A percentile compares a stretch with the other conserved stretches of the same genome.
These are phyloP conservation scores for Rhizopogon vulgaris DNA, from an alignment of 768 basidiomycete species.

Conservation along the genomic window DNA sequence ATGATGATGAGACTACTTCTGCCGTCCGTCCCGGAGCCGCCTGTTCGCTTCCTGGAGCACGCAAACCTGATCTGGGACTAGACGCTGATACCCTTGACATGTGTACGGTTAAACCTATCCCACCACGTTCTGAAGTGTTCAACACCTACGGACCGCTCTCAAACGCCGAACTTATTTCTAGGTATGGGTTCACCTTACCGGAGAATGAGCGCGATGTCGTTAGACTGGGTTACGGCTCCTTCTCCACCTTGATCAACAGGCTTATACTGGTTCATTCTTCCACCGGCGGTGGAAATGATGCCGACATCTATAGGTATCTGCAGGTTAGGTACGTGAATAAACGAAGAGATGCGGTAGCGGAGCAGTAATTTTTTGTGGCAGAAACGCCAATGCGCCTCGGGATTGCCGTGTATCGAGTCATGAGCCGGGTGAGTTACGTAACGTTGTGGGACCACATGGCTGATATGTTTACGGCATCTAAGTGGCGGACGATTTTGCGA, in stretches of 20 bases:
- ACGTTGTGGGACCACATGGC: background rate
- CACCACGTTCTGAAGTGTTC: conserved; percentile 52
- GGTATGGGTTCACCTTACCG: conserved; percentile 73
- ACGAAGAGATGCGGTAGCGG: background rate
- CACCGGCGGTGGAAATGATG: conserved; percentile 8
- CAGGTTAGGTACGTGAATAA: background rate
- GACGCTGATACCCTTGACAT: conserved; percentile 54
- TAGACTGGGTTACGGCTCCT: conserved; percentile 22
- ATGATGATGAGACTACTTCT: conserved; percentile 38
- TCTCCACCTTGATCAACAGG: conserved; percentile 8
- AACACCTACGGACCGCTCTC: conserved; percentile 71
- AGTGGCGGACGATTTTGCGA: background rate
- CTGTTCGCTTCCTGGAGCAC: background rate
- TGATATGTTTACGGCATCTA: background rate
- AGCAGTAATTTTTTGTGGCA: background rate
- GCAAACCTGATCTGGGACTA: background rate
- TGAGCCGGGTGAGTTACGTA: background rate
- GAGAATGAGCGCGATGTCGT: conserved; percentile 64
- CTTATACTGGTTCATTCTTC: conserved; percentile 7
- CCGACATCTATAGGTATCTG: conserved; percentile 5
- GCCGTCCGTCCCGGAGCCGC: conserved; percentile 2
- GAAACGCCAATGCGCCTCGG: background rate
- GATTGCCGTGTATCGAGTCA: background rate
- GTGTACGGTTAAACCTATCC: conserved; percentile 51
- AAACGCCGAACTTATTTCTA: conserved; percentile 60